Evolutionary conservation across 1,284 basidiomycete genomes (phyloP), one percentile per base, ranked within the genome.

Genomic region (Inonotus hispidus): DNA sequence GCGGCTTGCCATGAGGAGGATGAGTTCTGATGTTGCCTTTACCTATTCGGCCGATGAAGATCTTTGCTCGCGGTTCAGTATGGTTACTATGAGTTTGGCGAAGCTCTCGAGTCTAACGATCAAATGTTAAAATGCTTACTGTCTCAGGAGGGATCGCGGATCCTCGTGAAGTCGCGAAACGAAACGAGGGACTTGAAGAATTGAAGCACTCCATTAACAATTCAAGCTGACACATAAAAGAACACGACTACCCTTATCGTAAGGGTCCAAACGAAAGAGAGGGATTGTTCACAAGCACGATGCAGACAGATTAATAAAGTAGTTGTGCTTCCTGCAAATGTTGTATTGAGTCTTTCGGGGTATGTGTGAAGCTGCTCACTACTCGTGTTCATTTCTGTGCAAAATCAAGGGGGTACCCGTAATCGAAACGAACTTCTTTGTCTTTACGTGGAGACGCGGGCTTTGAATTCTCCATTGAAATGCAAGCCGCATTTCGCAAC

Each of bases 61-160:
- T 52, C 50, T 37, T 27, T 52, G 50, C 29, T 52, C 50, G 50
- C 50, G 50, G 50, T 52, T 52, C 25, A 16, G 19, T 27, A 27
- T 52, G 6, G 32, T 35, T 16, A 14, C 32, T 25, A 23, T 4
- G 50, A 52, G 5, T 35, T 23, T 13, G n/a, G 11, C 47, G 32
- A 52, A 32, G 50, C 25, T 3, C 16, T n/a, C 29, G 50, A 52
- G 50, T 35, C 50, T 52, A 23, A 35, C 50, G 32, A 52, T 32
- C 50, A 52, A 52, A 52, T 52, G 50, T 52, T 52, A 52, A 52
- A 52, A 52, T 52, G 50, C 50, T 52, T 52, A 35, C 23, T 35
- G 27, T 16, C 50, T 35, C 50, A 52, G 32, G 50, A 35, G 16
- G 32, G 50, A 52, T 52, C 50, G 50, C 50, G 50, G 50, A 52